A percentile compares a stretch with the other conserved stretches of the same genome.
phyloP scores from a whole-genome alignment of 768 basidiomycete genomes.

The Suillus lakei region DNA sequence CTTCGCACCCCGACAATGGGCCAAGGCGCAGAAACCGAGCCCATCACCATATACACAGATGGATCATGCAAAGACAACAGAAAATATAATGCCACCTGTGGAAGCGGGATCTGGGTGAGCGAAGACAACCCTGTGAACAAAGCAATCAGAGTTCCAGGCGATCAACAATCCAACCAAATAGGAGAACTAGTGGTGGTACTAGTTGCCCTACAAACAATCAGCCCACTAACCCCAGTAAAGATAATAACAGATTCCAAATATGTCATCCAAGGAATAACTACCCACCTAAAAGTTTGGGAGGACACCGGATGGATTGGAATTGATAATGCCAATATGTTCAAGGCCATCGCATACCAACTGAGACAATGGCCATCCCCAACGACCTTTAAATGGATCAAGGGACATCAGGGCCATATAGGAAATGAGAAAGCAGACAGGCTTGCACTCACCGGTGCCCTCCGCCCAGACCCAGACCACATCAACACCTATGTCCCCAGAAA shows the following conservation, averaged over 20 bases:
- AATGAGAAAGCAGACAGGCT: neutral
- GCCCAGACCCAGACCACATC: too few relatives aligned
- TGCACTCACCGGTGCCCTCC: too few relatives aligned
- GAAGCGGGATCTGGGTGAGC: constrained; percentile 16
- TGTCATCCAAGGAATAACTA: neutral
- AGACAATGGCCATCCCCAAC: neutral
- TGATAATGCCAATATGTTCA: neutral
- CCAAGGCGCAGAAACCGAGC: accelerated
- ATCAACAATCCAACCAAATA: constrained; percentile 16
- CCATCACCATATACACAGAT: constrained; percentile 24
- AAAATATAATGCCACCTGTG: constrained; percentile 17
- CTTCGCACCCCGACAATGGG: neutral
- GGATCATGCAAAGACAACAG: constrained; percentile 29
- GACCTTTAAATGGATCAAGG: neutral
- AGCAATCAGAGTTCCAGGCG: neutral
- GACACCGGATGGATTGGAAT: too few relatives aligned
- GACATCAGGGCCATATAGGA: neutral
- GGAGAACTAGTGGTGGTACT: constrained; percentile 17
- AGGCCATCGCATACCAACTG: neutral
- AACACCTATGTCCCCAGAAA: too few relatives aligned
- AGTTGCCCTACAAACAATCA: neutral
- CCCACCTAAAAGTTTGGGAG: neutral
- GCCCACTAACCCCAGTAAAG: neutral
- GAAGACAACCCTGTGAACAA: neutral
- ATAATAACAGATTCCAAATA: neutral